phyloP scores from a whole-genome alignment of 108 stramenopile species.

The Skeletonema tropicum region DNA sequence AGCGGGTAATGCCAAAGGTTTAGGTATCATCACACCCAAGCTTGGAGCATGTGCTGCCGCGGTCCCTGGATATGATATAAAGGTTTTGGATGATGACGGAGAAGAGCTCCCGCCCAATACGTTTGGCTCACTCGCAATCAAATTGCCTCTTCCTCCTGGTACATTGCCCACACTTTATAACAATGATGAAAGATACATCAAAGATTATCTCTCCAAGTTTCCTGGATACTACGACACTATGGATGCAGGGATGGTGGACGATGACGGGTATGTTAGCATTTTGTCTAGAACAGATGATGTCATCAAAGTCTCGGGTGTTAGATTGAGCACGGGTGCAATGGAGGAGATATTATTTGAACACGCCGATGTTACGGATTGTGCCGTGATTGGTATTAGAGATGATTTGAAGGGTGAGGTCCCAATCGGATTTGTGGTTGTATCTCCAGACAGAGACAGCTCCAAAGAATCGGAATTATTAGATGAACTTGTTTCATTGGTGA shows the following conservation, averaged over 20 bases:
- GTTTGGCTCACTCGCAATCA: constrained; percentile 67
- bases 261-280: constrained; percentile 76
- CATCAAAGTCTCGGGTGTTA: constrained; percentile 78
- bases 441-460: constrained; percentile 20
- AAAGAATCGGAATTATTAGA: constrained; percentile 24
- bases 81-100: constrained; percentile 53
- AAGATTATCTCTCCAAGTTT: constrained; percentile 54
- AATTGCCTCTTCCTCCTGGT: constrained; percentile 78
- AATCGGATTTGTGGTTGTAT: constrained; percentile 67
- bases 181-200: constrained; percentile 59
- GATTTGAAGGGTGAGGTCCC: constrained; percentile 75
- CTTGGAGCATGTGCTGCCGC: constrained; percentile 61
- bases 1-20: constrained; percentile 47
- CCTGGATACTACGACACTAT: constrained; percentile 78
- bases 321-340: constrained; percentile 69
- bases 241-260: constrained; percentile 72
- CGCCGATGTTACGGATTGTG: constrained; percentile 68
- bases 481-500: constrained; percentile 62
- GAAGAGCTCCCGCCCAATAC: constrained; percentile 27
- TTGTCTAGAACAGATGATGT: constrained; percentile 81
- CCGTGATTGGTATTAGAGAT: constrained; percentile 70
- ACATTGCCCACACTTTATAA: constrained; percentile 69
- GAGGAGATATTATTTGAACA: constrained; percentile 74
- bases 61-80: constrained; percentile 60
- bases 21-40: constrained; percentile 44